Evolutionary conservation across 2,329 filamentous ascomycete species (phyloP), one percentile per base, ranked within the genome.

Genomic region (Alternaria atra): DNA sequence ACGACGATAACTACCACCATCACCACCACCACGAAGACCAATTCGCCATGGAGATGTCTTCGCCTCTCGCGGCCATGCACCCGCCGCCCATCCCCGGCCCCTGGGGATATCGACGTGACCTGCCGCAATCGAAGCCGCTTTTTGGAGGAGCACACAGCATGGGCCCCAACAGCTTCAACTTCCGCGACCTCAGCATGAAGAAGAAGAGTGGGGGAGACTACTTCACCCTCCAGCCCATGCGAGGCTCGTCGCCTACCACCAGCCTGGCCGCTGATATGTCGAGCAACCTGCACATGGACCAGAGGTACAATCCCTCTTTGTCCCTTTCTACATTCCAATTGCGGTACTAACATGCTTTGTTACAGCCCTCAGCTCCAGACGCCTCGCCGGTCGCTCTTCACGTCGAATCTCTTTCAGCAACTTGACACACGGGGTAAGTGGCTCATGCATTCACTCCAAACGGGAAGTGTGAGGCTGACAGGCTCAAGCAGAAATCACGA

Each of bases 261-360:
- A 97, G 92, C 75, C 84, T 99, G 70, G 94, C 94, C 42, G 94
- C 93, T 64, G 95, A 99, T 81, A 86, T 98, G 72, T 97, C 94
- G 60, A 93, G 97, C 77, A 99, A 98, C 83, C 97, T 98, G 78
- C 91, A 94, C 77, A 91, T 98, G 78, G 94, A 97, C 80, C 93
- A 91, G 75, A 97, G 94, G 94, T 97, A 84, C 70, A 25, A 35
- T 37, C 55, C 53, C 34, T 37, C 57, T 20, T 65, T 69, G 25
- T 35, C 30, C 69, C 72, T 68, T 71, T 82, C 62, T 64, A 64
- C 65, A 34, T 51, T 61, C 61, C 65, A 48, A 44, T 58, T 65
- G 35, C 60, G 43, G 50, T 63, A 60, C 73, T 85, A 70, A 85
- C 77, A 67, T 63, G 74, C 70, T 74, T 72, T 77, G 69, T 73